phyloP scores from a whole-genome alignment of 345 rosid species.

The Hevea brasiliensis region DNA sequence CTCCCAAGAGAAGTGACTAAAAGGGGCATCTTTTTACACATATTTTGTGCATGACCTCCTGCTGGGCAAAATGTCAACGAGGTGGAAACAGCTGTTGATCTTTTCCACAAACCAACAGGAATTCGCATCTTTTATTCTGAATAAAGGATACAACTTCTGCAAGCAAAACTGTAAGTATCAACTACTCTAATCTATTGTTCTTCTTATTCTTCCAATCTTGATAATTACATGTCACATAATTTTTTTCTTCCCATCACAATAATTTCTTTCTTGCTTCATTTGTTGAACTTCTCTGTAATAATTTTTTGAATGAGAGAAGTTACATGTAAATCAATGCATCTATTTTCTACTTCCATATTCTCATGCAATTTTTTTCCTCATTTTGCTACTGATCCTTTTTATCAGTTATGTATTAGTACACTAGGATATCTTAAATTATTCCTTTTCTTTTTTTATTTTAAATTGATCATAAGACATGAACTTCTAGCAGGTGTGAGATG shows the following conservation, averaged over 20 bases:
- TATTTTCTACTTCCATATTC: neutral
- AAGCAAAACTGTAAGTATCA: constrained; percentile 78
- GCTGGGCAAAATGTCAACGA: constrained; percentile 97
- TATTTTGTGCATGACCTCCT: constrained; percentile 21
- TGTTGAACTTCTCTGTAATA: neutral
- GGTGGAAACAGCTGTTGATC: constrained; percentile 97
- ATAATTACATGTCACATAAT: neutral
- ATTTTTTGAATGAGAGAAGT: neutral
- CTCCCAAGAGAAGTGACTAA: neutral
- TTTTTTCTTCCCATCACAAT: neutral
- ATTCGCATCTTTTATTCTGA: constrained; percentile 95
- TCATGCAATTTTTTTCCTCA: neutral
- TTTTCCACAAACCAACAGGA: constrained; percentile 89
- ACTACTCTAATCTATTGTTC: neutral
- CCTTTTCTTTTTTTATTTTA: constrained; percentile 6
- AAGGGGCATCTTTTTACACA: constrained; percentile 1
- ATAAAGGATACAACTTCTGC: constrained; percentile 87
- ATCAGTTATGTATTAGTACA: neutral
- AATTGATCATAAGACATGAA: constrained; percentile 12
- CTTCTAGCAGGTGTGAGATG: constrained; percentile 71
- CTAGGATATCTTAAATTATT: neutral
- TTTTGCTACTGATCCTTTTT: neutral
- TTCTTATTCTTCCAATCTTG: neutral
- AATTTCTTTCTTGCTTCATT: neutral
- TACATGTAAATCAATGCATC: neutral